Base-by-base conservation (phyloP, 495 filamentous ascomycete species). In the Annulohypoxylon bovei region DNA sequence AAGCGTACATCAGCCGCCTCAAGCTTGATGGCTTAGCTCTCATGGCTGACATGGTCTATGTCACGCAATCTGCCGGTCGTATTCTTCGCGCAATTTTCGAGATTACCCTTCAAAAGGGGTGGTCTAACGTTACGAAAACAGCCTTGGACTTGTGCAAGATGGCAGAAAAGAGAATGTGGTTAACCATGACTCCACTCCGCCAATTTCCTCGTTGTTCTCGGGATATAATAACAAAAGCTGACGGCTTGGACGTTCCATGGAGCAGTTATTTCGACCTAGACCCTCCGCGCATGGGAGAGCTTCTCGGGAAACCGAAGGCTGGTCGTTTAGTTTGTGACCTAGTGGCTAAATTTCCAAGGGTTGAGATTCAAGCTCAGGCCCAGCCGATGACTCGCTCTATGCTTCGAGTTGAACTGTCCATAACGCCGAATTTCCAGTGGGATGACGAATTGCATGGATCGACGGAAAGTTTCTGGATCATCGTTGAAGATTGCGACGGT, bases 81-180 rank as follows among this genome's bases (percentile, higher is more conserved):
- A 97, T 99, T 68, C 85, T 98, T 28, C 89, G 95, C 14, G 95
- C 96, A 0, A 91, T 99, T 23, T 99, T 98, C 71, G 95, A 99
- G 78, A 98, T 99, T 44, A 91, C 90, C 27, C 81, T 99, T 54
- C 97, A 94, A 84, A 97, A 97, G 78, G 95, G 94, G 16, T 99
- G 95, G 95, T 87, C 96, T 6, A 92, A 90, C 12, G 96, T 98
- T 11, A 92, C 95, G 7, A 97, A 95, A 82, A 92, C 90, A 64
- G 93, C 96, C 4, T 85, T 99, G 32, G 93, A 98, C 71, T 84
- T 99, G 39, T 99, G 95, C 82, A 99, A 99, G 82, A 98, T 97
- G 94, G 95, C 95, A 1, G 95, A 99, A 83, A 97, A 96, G 84
- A 85, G 96, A 23, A 98, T 98, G 95, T 99, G 95, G 95, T 94